Percentiles rank a stretch among this genome's conserved stretches.
Evolutionary conservation across 2,329 filamentous ascomycete species (phyloP).

Genomic region (Epichloe brachyelytri): DNA sequence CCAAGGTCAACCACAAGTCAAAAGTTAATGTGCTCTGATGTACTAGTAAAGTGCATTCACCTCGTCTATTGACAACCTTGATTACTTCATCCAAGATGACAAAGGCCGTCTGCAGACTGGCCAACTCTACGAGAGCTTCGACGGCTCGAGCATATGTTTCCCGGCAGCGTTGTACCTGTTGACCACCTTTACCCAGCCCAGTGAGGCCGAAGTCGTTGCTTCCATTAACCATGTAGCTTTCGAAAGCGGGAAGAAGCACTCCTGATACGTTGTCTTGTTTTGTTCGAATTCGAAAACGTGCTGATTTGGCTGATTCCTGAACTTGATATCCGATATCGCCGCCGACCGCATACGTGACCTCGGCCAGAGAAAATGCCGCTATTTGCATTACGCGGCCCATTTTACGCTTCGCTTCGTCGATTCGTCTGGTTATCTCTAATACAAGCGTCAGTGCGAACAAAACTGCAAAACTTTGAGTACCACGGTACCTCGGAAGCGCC

Average conservation of each 20-base stretch:
- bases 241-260: slow-evolving; percentile 86
- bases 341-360: slow-evolving; percentile 93
- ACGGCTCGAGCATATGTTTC: slow-evolving; percentile 95
- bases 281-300: slow-evolving; percentile 82
- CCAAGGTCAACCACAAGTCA: slow-evolving; percentile 4
- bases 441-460: slow-evolving; percentile 3
- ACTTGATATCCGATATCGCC: slow-evolving; percentile 95
- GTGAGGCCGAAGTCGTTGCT: slow-evolving; percentile 95
- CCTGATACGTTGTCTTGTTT: slow-evolving; percentile 98
- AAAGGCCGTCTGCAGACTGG: slow-evolving; percentile 92
- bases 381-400: slow-evolving; percentile 99
- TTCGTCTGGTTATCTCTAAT: slow-evolving; percentile 84
- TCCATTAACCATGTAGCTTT: slow-evolving; percentile 77
- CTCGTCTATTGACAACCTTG: slow-evolving; percentile 95
- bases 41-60: slow-evolving; percentile 30
- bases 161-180: slow-evolving; percentile 87
- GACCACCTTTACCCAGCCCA: slow-evolving; percentile 88
- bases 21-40: neutral
- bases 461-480: neutral
- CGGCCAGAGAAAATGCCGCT: slow-evolving; percentile 90
- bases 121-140: slow-evolving; percentile 88
- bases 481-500: slow-evolving; percentile 6
- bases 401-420: slow-evolving; percentile 97
- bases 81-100: slow-evolving; percentile 98
- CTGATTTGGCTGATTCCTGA: slow-evolving; percentile 86